Evolutionary conservation across 2,329 filamentous ascomycete species (phyloP), one percentile per base, ranked within the genome.

Genomic region (Clarireedia sp.): DNA sequence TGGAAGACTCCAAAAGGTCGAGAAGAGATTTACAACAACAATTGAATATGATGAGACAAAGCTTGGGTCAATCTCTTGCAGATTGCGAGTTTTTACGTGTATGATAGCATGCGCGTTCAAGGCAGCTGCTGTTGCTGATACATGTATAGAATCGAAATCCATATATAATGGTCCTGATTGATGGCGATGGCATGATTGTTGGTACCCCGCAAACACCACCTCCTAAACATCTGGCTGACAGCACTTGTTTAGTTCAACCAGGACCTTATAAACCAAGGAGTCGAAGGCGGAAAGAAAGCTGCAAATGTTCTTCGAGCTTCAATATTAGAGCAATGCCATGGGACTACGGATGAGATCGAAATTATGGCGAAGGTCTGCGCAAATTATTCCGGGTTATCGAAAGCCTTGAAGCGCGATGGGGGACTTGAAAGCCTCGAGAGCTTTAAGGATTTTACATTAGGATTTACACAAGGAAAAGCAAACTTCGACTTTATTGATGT

Each of bases 401-500:
- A 72, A 57, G 74, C 77, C 21, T 72, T 84, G 72, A 69, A 70
- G 46, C 72, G 73, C 14, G 74, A 78, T 58, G 77, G 76, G 48
- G 70, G 68, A 50, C 63, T 81, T 36, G 71, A 73, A 12, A 73
- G 66, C 56, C 68, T 74, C 37, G 66, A 66, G n/a, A 71, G 75
- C 41, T 68, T 85, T 23, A 75, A 72, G 56, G 75, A 84, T 49
- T 86, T 85, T 69, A 74, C 75, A 24, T 64, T 75, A 57, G 83
- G 79, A 38, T 86, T 85, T 70, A 82, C 77, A 48, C 80, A 82
- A 67, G 76, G 73, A 57, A 76, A 77, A 60, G 73, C 79, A 9
- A 76, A 75, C 10, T 83, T 85, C 70, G 80, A 85, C 67, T 85
- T 84, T 70, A 72, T 85, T 56, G 81, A 86, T 63, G 76, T 85